phyloP scores from a whole-genome alignment of 163 green algal genomes.

The Prototheca stagnorum region DNA sequence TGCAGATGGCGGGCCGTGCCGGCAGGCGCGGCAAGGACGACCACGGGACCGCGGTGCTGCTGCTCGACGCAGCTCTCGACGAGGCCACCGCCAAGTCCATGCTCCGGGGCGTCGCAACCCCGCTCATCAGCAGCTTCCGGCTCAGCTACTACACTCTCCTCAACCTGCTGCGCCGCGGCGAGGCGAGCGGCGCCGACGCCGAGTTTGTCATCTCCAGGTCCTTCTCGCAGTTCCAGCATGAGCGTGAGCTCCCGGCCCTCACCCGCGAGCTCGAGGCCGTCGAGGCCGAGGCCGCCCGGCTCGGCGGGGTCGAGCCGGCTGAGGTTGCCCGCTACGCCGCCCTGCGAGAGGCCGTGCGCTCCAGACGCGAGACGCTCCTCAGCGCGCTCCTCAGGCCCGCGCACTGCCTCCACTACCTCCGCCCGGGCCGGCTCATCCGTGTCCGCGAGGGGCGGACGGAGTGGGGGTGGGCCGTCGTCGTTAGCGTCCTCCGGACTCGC shows the following conservation, averaged over 20 bases:
- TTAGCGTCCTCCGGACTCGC: conserved; percentile 29
- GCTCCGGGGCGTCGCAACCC: conserved; percentile 46
- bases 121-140: conserved; percentile 76
- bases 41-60: conserved; percentile 71
- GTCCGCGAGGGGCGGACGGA: conserved; percentile 29
- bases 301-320: conserved; percentile 22
- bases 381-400: conserved; percentile 41
- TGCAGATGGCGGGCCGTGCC: conserved; percentile 84
- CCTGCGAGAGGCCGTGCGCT: conserved; percentile 23
- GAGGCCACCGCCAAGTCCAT: conserved; percentile 37
- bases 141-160: conserved; percentile 96
- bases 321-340: conserved; percentile 26
- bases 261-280: conserved; percentile 1
- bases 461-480: conserved; percentile 73
- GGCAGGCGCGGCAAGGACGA: conserved; percentile 83
- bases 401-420: conserved; percentile 58
- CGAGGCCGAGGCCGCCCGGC: conserved; percentile 16
- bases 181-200: conserved; percentile 49
- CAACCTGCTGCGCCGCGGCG: conserved; percentile 65
- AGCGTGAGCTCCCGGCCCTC: conserved; percentile 41
- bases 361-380: conserved; percentile 22
- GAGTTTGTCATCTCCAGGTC: conserved; percentile 78
- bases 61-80: conserved; percentile 67
- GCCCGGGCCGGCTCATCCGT: conserved; percentile 58
- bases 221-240: conserved; percentile 88